phyloP scores from a whole-genome alignment of 768 basidiomycete species.

The Chalciporus piperatus region DNA sequence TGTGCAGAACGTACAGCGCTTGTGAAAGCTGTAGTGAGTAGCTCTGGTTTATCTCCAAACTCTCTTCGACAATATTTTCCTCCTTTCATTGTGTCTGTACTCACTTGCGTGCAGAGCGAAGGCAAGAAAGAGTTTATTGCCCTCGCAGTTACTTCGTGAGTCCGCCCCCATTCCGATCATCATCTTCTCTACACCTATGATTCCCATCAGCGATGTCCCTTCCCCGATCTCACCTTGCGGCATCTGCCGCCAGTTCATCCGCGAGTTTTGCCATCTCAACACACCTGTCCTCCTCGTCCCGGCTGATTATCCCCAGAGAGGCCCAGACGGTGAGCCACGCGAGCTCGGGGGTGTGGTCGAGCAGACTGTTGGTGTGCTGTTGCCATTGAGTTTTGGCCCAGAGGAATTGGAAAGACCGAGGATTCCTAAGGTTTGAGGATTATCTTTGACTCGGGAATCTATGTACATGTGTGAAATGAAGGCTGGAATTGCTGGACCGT shows the following conservation, averaged over 20 bases:
- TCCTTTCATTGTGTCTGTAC: not conserved
- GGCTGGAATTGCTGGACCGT: too few relatives aligned
- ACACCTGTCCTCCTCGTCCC: constrained; percentile 76
- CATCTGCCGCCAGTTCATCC: constrained; percentile 86
- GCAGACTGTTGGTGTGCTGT: constrained; percentile 67
- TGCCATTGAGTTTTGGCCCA: constrained; percentile 89
- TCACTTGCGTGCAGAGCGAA: constrained; percentile 59
- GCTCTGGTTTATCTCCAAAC: not conserved
- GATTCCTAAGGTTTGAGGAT: not conserved
- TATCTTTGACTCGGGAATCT: too few relatives aligned
- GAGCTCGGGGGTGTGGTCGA: constrained; percentile 46
- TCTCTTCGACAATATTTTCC: not conserved
- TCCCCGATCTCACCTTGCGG: constrained; percentile 82
- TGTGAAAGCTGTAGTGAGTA: constrained; percentile 85
- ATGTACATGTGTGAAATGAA: too few relatives aligned
- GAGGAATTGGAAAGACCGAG: constrained; percentile 64
- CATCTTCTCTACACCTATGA: too few relatives aligned
- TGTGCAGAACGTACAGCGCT: constrained; percentile 95
- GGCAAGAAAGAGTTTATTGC: constrained; percentile 68
- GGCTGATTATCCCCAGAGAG: constrained; percentile 50
- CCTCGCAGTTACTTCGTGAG: constrained; percentile 79
- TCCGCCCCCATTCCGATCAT: constrained; percentile 2
- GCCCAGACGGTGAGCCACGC: constrained; percentile 22
- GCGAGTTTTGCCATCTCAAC: constrained; percentile 76
- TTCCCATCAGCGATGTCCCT: constrained; percentile 58